Evolutionary conservation across 768 basidiomycete genomes (phyloP).

Genomic region (Leccinum aurantiacum): DNA sequence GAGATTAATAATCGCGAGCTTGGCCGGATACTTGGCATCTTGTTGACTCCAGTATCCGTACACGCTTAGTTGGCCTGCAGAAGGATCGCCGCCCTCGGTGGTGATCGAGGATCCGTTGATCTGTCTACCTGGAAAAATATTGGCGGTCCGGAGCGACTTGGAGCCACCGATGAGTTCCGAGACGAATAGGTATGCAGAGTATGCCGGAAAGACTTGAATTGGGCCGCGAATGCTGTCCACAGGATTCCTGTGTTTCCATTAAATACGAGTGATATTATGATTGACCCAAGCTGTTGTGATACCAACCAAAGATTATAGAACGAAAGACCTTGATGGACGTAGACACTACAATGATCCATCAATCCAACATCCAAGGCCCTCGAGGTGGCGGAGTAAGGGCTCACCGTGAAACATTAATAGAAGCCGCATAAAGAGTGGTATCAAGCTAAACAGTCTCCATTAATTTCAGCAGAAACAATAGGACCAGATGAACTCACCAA

Average conservation of each 20-base stretch:
- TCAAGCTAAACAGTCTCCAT: conserved; percentile 13
- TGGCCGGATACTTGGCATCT: conserved; percentile 37
- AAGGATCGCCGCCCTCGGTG: conserved; percentile 46
- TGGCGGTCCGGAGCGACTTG: conserved; percentile 43
- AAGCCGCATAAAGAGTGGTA: conserved; percentile 24
- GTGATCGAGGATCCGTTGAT: conserved; percentile 53
- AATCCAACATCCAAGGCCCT: not conserved
- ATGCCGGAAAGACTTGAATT: conserved; percentile 52
- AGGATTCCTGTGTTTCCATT: conserved; percentile 40
- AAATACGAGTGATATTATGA: not conserved
- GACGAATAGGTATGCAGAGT: conserved; percentile 51
- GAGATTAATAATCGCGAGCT: conserved; percentile 50
- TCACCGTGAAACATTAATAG: conserved; percentile 49
- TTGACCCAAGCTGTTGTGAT: not conserved
- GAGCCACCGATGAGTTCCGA: conserved; percentile 48
- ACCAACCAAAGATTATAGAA: conserved; percentile 50
- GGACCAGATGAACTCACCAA: conserved; percentile 35
- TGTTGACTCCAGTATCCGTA: conserved; percentile 51
- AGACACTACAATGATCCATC: conserved; percentile 35
- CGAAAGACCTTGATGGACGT: conserved; percentile 49
- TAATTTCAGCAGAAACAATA: not conserved
- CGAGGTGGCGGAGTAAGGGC: not conserved
- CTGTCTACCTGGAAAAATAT: conserved; percentile 53
- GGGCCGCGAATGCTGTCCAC: conserved; percentile 49
- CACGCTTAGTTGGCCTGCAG: conserved; percentile 48